A percentile compares a stretch with the other conserved stretches of the same genome.
These are phyloP conservation scores for Talaromyces rugulosus DNA, from an alignment of 2,329 filamentous ascomycete genomes.

Conservation along the genomic window DNA sequence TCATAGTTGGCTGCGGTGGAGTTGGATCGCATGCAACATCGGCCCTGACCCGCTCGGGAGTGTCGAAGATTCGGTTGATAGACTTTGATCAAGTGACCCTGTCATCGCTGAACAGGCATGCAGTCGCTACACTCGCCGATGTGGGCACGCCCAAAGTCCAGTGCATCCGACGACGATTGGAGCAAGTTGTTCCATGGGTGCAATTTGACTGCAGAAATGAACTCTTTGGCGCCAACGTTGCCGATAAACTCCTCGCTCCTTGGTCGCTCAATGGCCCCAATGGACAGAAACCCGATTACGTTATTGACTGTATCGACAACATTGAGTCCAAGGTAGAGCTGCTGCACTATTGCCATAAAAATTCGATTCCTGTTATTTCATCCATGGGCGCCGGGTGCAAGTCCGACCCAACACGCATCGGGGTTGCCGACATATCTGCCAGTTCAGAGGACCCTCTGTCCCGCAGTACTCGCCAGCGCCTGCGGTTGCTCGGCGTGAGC, in stretches of 20 bases:
- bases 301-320: constrained; percentile 98
- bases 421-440: constrained; percentile 84
- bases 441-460: constrained; percentile 88
- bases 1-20: constrained; percentile 89
- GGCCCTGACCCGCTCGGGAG: constrained; percentile 81
- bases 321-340: constrained; percentile 94
- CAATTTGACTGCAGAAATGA: constrained; percentile 81
- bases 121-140: constrained; percentile 87
- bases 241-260: constrained; percentile 61
- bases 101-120: constrained; percentile 91
- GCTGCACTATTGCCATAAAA: constrained; percentile 78
- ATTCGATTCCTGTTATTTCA: constrained; percentile 77
- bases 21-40: constrained; percentile 90
- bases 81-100: constrained; percentile 98
- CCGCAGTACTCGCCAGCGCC: constrained; percentile 71
- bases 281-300: constrained; percentile 66
- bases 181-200: constrained; percentile 88
- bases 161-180: constrained; percentile 71
- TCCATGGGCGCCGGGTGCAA: constrained; percentile 97
- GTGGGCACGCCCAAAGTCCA: constrained; percentile 91
- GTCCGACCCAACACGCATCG: constrained; percentile 75
- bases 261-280: constrained; percentile 50
- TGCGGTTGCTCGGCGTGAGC: constrained; percentile 72
- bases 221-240: constrained; percentile 68
- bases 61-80: constrained; percentile 79